Evolutionary conservation across 1,284 basidiomycete genomes (phyloP).

Genomic region (Puccinia triticina): DNA sequence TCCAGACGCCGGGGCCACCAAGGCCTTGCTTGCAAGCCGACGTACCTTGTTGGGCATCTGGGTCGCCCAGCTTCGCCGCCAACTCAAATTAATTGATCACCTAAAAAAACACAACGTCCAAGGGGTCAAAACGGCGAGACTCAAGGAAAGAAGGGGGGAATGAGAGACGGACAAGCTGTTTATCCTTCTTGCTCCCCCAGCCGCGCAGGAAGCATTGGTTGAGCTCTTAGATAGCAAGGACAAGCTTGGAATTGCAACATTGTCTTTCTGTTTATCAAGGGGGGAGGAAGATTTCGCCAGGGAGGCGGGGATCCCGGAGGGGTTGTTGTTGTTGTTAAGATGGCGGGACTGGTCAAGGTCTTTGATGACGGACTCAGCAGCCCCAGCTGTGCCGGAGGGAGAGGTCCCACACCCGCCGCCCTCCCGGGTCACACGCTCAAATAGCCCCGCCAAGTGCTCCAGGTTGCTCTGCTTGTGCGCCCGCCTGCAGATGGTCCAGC

Average conservation of each 20-base stretch:
- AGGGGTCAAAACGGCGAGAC: no score
- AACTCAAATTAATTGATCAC: slow-evolving; percentile 76
- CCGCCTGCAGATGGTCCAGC: slow-evolving; percentile 63
- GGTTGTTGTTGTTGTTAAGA: no score
- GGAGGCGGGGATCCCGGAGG: no score
- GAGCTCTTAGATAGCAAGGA: slow-evolving; percentile 86
- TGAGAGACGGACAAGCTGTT: slow-evolving; percentile 71
- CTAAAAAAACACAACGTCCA: slow-evolving; percentile 18
- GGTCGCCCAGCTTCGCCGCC: slow-evolving; percentile 79
- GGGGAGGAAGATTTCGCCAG: no score
- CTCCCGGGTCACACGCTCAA: slow-evolving; percentile 76
- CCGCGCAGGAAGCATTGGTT: slow-evolving; percentile 89
- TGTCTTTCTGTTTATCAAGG: slow-evolving; percentile 57
- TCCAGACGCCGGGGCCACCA: no score
- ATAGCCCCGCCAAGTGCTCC: slow-evolving; percentile 72
- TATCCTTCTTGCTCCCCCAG: slow-evolving; percentile 83
- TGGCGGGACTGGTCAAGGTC: no score
- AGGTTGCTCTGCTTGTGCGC: slow-evolving; percentile 81
- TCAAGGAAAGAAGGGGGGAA: slow-evolving; percentile 59
- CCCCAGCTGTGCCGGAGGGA: slow-evolving; percentile 84
- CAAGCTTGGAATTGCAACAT: slow-evolving; percentile 70
- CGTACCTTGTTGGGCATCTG: slow-evolving; percentile 78
- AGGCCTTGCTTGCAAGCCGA: no score
- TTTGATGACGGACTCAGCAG: slow-evolving; percentile 77
- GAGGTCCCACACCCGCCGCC: slow-evolving; percentile 87